Evolutionary conservation across 441 rosid genomes (phyloP).

Genomic region (Populus hybrid): DNA sequence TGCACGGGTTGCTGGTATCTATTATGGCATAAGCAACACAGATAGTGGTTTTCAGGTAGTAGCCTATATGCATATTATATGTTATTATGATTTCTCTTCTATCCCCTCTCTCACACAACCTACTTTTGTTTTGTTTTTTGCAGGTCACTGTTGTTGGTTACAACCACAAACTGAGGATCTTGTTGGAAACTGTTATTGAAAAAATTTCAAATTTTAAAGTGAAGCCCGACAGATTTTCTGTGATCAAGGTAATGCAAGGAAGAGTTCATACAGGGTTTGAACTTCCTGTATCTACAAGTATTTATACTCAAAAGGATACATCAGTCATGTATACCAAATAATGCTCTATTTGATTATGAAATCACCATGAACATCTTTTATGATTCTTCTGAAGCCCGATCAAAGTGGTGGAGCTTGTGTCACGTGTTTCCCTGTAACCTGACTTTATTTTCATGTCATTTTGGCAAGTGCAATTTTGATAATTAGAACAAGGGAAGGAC

Average conservation of each 20-base stretch:
- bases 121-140: constrained; percentile 9
- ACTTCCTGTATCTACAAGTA: too few relatives aligned
- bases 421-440: background rate
- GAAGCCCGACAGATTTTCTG: constrained; percentile 72
- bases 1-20: constrained; percentile 83
- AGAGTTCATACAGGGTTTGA: background rate
- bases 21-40: constrained; percentile 43
- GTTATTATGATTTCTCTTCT: constrained; percentile 10
- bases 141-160: constrained; percentile 75
- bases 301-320: too few relatives aligned
- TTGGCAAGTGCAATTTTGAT: background rate
- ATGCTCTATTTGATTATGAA: too few relatives aligned
- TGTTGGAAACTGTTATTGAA: constrained; percentile 61
- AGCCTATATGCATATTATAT: background rate
- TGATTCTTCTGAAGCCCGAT: background rate
- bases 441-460: background rate
- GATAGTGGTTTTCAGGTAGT: constrained; percentile 67
- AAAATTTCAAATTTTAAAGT: constrained; percentile 76
- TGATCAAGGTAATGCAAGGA: constrained; percentile 64
- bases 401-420: background rate
- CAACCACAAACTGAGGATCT: constrained; percentile 74
- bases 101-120: background rate
- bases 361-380: too few relatives aligned
- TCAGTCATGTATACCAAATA: too few relatives aligned
- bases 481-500: background rate